phyloP scores from a whole-genome alignment of 2,329 filamentous ascomycete genomes.

The Stemphylium vesicarium region DNA sequence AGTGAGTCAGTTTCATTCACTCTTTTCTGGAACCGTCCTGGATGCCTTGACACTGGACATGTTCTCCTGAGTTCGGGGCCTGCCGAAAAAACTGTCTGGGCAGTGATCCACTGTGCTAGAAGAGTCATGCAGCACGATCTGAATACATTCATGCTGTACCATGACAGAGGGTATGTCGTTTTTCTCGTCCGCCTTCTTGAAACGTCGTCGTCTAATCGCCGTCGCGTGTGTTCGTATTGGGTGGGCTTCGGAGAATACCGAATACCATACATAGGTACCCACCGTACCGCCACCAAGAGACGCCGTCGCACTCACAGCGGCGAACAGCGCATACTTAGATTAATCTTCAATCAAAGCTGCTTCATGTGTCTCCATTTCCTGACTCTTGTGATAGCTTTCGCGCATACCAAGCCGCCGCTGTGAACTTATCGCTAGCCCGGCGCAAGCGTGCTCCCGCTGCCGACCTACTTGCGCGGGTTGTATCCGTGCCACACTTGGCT shows the following conservation, averaged over 20 bases:
- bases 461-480: no score
- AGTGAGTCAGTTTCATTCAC: neutral
- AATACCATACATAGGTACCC: no score
- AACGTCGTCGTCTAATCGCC: no score
- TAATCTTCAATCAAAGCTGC: neutral
- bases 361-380: neutral
- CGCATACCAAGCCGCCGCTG: neutral
- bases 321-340: neutral
- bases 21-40: neutral
- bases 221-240: no score
- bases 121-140: neutral
- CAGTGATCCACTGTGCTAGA: no score
- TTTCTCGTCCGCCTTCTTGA: neutral
- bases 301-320: neutral
- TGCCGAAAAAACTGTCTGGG: no score
- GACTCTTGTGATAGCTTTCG: neutral
- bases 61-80: no score
- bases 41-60: no score
- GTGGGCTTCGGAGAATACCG: no score
- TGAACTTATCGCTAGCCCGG: neutral
- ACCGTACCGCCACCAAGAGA: neutral
- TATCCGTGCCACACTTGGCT: no score
- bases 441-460: neutral
- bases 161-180: neutral
- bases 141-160: neutral